phyloP scores from a whole-genome alignment of 805 yeast species.

The Barnettozyma populi region DNA sequence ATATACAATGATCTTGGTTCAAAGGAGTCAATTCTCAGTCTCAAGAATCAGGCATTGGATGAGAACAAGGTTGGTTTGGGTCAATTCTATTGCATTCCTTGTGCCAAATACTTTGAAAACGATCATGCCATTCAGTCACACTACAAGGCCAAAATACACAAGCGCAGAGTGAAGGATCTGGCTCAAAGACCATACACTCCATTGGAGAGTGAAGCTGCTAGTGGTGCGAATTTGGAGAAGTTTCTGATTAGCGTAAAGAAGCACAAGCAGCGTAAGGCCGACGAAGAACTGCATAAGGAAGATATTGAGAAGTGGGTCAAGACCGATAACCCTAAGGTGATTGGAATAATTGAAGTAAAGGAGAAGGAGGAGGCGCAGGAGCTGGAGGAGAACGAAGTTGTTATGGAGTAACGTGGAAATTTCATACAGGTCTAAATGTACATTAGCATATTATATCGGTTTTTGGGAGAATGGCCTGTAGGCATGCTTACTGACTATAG shows the following conservation, averaged over 20 bases:
- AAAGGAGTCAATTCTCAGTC: constrained; percentile 53
- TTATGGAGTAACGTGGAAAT: constrained; percentile 13
- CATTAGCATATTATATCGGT: constrained; percentile 2
- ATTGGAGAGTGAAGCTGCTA: constrained; percentile 87
- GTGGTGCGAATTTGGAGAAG: constrained; percentile 68
- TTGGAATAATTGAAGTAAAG: constrained; percentile 19
- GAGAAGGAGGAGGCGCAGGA: constrained; percentile 4
- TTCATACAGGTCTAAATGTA: constrained; percentile 1
- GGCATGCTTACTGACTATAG: not conserved
- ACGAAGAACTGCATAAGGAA: constrained; percentile 41
- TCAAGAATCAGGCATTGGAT: constrained; percentile 80
- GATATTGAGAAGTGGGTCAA: constrained; percentile 26
- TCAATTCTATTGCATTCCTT: constrained; percentile 88
- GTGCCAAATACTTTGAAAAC: constrained; percentile 87
- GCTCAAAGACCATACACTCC: constrained; percentile 78
- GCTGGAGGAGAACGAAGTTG: constrained; percentile 21
- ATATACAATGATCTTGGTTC: constrained; percentile 70
- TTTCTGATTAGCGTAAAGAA: constrained; percentile 60
- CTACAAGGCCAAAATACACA: constrained; percentile 71
- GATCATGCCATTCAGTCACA: constrained; percentile 70
- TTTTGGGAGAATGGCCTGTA: not conserved
- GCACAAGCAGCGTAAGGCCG: constrained; percentile 47
- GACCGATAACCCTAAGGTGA: constrained; percentile 24
- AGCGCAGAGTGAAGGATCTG: constrained; percentile 75
- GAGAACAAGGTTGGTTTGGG: constrained; percentile 93